Evolutionary conservation across 1,139 yeast genomes (phyloP).

Genomic region (Hansenula sp.): DNA sequence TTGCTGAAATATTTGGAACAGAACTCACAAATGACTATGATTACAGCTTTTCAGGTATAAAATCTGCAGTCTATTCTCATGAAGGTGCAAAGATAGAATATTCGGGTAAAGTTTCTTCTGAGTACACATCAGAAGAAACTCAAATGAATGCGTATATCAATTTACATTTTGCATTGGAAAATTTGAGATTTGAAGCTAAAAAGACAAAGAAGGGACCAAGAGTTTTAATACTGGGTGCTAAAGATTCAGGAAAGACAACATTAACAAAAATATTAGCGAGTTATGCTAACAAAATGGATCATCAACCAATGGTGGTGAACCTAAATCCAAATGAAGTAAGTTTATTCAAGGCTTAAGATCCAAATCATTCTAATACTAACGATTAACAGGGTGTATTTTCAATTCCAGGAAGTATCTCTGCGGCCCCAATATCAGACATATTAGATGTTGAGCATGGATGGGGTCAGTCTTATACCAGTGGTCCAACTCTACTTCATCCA

Average conservation of each 20-base stretch:
- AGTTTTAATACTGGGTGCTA: slow-evolving; percentile 70
- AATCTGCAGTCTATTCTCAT: slow-evolving; percentile 58
- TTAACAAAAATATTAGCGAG: slow-evolving; percentile 64
- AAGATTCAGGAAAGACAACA: slow-evolving; percentile 74
- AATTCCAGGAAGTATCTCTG: slow-evolving; percentile 82
- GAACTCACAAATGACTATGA: slow-evolving; percentile 76
- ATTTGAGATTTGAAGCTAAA: slow-evolving; percentile 38
- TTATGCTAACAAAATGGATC: slow-evolving; percentile 70
- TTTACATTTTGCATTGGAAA: slow-evolving; percentile 74
- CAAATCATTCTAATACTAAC: not conserved
- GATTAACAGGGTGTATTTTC: slow-evolving; percentile 52
- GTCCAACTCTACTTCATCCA: slow-evolving; percentile 76
- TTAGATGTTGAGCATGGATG: slow-evolving; percentile 81
- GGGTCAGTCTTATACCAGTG: slow-evolving; percentile 87
- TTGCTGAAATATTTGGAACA: slow-evolving; percentile 90
- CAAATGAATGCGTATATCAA: slow-evolving; percentile 61
- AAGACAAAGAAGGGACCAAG: slow-evolving; percentile 46
- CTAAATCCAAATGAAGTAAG: slow-evolving; percentile 62
- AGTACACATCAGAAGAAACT: slow-evolving; percentile 68
- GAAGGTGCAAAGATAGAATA: slow-evolving; percentile 49
- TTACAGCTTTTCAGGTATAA: slow-evolving; percentile 53
- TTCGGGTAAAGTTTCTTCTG: slow-evolving; percentile 39
- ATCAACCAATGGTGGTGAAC: slow-evolving; percentile 71
- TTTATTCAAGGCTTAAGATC: not conserved
- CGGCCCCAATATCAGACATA: slow-evolving; percentile 77